phyloP scores from a whole-genome alignment of 805 yeast species.

The Candida michaelii region DNA sequence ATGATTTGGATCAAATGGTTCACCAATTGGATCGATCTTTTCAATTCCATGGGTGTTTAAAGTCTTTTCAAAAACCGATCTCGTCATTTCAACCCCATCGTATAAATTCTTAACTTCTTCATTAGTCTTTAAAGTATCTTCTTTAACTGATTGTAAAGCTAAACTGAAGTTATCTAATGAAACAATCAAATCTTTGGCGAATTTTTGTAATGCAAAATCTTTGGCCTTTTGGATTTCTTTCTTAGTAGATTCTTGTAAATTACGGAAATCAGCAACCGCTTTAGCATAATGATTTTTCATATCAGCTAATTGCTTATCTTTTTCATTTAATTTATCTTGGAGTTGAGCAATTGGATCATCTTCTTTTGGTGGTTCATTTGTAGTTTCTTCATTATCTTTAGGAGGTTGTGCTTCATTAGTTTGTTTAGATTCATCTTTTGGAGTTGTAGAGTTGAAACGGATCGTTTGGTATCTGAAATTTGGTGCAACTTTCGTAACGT shows the following conservation, averaged over 20 bases:
- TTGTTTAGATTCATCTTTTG: slow-evolving; percentile 2
- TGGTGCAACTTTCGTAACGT: not conserved
- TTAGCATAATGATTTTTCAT: slow-evolving; percentile 81
- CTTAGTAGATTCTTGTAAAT: slow-evolving; percentile 86
- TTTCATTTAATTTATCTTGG: slow-evolving; percentile 54
- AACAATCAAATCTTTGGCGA: slow-evolving; percentile 85
- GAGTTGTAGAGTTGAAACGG: slow-evolving; percentile 2
- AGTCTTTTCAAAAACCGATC: slow-evolving; percentile 81
- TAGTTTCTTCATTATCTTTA: slow-evolving; percentile 5
- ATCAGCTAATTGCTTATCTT: slow-evolving; percentile 74
- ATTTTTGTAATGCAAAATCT: slow-evolving; percentile 89
- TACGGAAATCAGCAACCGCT: slow-evolving; percentile 89
- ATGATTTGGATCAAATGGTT: slow-evolving; percentile 82
- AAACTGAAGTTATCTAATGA: slow-evolving; percentile 88
- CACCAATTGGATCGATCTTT: slow-evolving; percentile 81
- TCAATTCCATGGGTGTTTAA: slow-evolving; percentile 74
- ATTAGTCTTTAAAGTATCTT: slow-evolving; percentile 57
- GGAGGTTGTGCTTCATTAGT: slow-evolving; percentile 1
- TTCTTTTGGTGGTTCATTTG: slow-evolving; percentile 13
- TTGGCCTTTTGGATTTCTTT: slow-evolving; percentile 82
- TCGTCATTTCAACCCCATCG: slow-evolving; percentile 91
- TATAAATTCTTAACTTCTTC: slow-evolving; percentile 70
- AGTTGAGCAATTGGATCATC: slow-evolving; percentile 31
- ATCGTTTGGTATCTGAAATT: not conserved
- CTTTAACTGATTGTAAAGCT: slow-evolving; percentile 72